These are phyloP conservation scores for Fusarium sp. DNA, from an alignment of 2,329 filamentous ascomycete genomes.

Conservation along the genomic window DNA sequence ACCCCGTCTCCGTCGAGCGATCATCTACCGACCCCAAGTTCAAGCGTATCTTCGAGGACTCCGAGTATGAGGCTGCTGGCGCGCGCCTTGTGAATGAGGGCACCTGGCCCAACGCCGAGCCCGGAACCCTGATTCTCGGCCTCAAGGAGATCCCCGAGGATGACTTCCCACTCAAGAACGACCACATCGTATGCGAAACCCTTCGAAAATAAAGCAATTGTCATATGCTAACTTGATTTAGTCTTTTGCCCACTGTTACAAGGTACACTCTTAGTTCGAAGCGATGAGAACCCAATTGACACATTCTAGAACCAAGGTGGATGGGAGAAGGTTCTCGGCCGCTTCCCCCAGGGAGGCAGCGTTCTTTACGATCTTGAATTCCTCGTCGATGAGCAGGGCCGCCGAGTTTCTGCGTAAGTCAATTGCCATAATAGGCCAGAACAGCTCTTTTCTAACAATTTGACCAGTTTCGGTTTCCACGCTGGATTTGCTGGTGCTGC, in stretches of 20 bases:
- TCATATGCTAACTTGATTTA: constrained; percentile 1
- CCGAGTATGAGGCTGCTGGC: constrained; percentile 71
- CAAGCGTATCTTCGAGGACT: constrained; percentile 73
- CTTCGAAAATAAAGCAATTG: too few relatives aligned
- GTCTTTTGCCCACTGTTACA: constrained; percentile 81
- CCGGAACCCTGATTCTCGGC: constrained; percentile 77
- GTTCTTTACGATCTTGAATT: constrained; percentile 87
- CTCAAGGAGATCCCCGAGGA: constrained; percentile 85
- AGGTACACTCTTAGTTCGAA: constrained; percentile 65
- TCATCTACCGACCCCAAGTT: constrained; percentile 58
- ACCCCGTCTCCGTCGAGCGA: constrained; percentile 75
- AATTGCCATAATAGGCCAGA: background rate
- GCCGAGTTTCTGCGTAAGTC: constrained; percentile 31
- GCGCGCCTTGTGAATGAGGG: constrained; percentile 74
- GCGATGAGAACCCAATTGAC: constrained; percentile 59
- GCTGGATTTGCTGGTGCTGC: constrained; percentile 83
- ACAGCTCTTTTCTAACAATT: background rate
- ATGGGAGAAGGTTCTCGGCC: constrained; percentile 82
- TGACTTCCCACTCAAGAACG: constrained; percentile 60
- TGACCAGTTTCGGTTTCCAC: constrained; percentile 72
- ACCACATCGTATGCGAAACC: constrained; percentile 37
- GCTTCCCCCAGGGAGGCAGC: constrained; percentile 75
- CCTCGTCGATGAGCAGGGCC: constrained; percentile 68
- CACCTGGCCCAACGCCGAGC: constrained; percentile 74
- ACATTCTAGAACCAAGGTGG: constrained; percentile 81